Conservation (phyloP, 2,329 filamentous ascomycete species). For the Lasiodiplodia citricola region DNA sequence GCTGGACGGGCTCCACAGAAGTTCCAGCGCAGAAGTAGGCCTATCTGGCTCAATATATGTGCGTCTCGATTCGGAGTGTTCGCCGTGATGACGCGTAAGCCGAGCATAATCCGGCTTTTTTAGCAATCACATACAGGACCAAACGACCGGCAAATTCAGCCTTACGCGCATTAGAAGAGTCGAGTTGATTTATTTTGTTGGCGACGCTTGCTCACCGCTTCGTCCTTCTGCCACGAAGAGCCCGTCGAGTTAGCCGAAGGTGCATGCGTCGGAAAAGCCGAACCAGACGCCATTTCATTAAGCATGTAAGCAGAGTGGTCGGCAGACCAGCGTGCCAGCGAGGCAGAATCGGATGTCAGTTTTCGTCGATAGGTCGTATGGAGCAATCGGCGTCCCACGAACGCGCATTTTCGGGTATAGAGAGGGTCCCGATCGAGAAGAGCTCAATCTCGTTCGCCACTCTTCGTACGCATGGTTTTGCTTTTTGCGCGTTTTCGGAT, state of each 20-base stretch:
- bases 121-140: background rate
- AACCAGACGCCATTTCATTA: background rate
- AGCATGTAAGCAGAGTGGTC: background rate
- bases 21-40: conserved; percentile 7
- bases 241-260: background rate
- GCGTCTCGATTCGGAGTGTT: conserved; percentile 2
- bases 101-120: conserved; percentile 10
- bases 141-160: background rate
- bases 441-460: background rate
- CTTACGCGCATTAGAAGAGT: background rate
- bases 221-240: background rate
- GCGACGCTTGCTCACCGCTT: background rate
- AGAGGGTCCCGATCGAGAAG: background rate
- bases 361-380: conserved; percentile 2
- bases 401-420: background rate
- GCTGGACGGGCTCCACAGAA: conserved; percentile 7
- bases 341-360: background rate
- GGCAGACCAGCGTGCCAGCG: background rate
- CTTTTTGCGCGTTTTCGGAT: conserved; percentile 2
- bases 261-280: background rate
- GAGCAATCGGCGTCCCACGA: background rate
- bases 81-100: conserved; percentile 21
- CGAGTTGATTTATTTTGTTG: background rate
- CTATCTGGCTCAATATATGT: conserved; percentile 23
- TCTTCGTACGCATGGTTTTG: background rate